Evolutionary conservation across 345 rosid genomes (phyloP).

Genomic region (Lumnitzera littorea): DNA sequence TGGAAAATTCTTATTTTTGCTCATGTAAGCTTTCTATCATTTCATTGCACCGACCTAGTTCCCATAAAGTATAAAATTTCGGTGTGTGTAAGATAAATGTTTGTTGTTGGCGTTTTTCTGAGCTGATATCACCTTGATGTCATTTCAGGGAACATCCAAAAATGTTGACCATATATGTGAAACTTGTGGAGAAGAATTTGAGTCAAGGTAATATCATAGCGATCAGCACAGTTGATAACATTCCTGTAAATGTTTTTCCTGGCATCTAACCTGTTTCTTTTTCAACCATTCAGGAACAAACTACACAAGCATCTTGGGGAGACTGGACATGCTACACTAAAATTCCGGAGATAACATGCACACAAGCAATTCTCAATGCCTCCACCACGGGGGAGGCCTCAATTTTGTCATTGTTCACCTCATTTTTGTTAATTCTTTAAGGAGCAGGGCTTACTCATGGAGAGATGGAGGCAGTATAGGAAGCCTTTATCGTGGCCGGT

Average conservation of each 20-base stretch:
- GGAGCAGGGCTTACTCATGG: no score
- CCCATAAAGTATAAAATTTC: no score
- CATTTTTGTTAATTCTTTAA: no score
- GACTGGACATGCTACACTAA: slow-evolving; percentile 60
- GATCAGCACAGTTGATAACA: slow-evolving; percentile 1
- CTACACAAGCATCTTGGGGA: slow-evolving; percentile 76
- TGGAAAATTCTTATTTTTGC: no score
- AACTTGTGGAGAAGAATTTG: slow-evolving; percentile 78
- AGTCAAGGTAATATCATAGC: slow-evolving; percentile 46
- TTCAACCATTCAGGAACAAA: slow-evolving; percentile 40
- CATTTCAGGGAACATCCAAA: slow-evolving; percentile 47
- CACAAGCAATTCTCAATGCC: neutral
- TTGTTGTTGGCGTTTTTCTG: neutral
- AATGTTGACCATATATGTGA: slow-evolving; percentile 53
- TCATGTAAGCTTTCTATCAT: no score
- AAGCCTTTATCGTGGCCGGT: no score
- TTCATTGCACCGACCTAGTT: no score
- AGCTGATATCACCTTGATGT: slow-evolving; percentile 2
- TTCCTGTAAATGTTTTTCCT: neutral
- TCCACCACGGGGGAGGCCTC: neutral
- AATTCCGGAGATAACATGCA: slow-evolving; percentile 31
- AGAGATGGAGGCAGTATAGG: no score
- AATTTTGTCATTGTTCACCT: no score
- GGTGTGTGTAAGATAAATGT: no score
- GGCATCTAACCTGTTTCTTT: no score